Evolutionary conservation across 768 basidiomycete genomes (phyloP).

Genomic region (Naganishia onofrii): DNA sequence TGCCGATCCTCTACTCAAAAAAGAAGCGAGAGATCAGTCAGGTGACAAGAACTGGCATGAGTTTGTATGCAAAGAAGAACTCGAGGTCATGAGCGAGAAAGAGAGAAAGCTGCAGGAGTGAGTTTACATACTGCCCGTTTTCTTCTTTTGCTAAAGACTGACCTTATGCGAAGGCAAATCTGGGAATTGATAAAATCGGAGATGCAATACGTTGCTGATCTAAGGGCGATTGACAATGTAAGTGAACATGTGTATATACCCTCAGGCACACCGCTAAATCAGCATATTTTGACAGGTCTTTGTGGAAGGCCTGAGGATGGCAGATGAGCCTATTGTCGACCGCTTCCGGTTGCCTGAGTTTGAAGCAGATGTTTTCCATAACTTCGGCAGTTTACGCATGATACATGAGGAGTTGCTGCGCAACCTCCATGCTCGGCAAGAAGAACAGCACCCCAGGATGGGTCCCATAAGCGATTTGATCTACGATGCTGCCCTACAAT

Average conservation of each 20-base stretch:
- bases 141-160: not conserved
- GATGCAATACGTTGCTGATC: conserved; percentile 84
- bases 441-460: conserved; percentile 52
- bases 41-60: conserved; percentile 90
- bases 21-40: conserved; percentile 48
- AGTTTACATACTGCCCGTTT: conserved; percentile 42
- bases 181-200: conserved; percentile 94
- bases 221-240: conserved; percentile 79
- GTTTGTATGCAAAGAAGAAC: conserved; percentile 67
- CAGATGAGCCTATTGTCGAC: conserved; percentile 63
- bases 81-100: conserved; percentile 64
- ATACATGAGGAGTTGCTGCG: conserved; percentile 48
- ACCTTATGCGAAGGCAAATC: conserved; percentile 62
- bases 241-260: conserved; percentile 35
- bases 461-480: conserved; percentile 51
- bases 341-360: conserved; percentile 66
- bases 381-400: conserved; percentile 65
- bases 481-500: conserved; percentile 51
- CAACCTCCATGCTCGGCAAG: conserved; percentile 47
- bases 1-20: conserved; percentile 24
- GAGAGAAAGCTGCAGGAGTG: conserved; percentile 82
- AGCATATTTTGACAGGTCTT: conserved; percentile 67
- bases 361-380: conserved; percentile 84
- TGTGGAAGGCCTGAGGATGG: conserved; percentile 52
- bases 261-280: not conserved